phyloP scores from a whole-genome alignment of 305 asterid genomes.

The Striga hermonthica region DNA sequence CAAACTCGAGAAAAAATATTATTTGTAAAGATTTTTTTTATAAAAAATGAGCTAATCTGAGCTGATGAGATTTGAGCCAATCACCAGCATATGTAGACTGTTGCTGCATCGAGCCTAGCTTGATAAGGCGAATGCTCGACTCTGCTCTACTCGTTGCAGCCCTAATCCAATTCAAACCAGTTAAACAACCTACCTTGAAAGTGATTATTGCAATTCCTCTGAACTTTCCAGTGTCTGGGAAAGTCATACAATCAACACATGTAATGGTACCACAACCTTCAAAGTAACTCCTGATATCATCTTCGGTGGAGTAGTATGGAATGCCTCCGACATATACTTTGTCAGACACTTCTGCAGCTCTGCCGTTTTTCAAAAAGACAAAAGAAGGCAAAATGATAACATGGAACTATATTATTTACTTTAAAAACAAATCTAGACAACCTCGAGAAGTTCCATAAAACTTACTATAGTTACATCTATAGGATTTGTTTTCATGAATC shows the following conservation, averaged over 20 bases:
- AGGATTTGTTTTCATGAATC: conserved; percentile 7
- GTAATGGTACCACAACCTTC: conserved; percentile 90
- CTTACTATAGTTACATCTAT: conserved; percentile 3
- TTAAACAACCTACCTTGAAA: conserved; percentile 59
- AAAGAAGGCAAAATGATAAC: conserved; percentile 7
- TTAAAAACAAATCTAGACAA: conserved; percentile 9
- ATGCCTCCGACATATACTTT: conserved; percentile 95
- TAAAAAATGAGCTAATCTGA: too few relatives aligned
- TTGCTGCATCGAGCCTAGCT: too few relatives aligned
- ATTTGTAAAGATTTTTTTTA: too few relatives aligned
- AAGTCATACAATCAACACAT: conserved; percentile 73
- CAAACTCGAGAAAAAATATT: too few relatives aligned
- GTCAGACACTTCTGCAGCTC: conserved; percentile 42
- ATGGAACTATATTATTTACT: conserved; percentile 7
- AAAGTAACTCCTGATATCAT: conserved; percentile 88
- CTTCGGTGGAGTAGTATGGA: conserved; percentile 93
- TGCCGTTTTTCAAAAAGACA: conserved; percentile 40
- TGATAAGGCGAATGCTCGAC: too few relatives aligned
- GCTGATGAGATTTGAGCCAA: too few relatives aligned
- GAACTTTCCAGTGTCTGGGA: conserved; percentile 91
- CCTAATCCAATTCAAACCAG: conserved; percentile 8
- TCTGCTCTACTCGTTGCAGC: too few relatives aligned
- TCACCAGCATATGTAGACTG: too few relatives aligned
- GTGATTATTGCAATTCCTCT: conserved; percentile 92
- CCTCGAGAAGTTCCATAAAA: not conserved